Evolutionary conservation across 305 asterid genomes (phyloP), one percentile per base, ranked within the genome.

Genomic region (Solanum hybrid): DNA sequence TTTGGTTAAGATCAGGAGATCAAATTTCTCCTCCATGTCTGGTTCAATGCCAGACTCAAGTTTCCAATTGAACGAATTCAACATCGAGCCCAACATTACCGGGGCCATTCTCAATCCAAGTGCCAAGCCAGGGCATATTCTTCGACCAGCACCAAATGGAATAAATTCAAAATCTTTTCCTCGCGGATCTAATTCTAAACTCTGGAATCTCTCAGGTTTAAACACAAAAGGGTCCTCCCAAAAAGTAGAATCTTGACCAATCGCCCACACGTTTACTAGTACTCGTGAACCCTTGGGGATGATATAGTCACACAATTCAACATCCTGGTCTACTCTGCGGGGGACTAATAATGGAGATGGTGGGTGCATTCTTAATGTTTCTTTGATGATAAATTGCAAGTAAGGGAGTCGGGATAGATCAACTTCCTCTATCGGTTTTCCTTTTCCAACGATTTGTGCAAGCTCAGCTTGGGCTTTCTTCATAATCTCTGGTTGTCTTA

Each of bases 281-380:
- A 79, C 56, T 3, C 12, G 12, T 11, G 85, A 79, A 2, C 85
- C 85, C 1, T 22, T 79, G 3, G 20, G 32, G 2, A 79, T n/a
- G 10, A 36, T n/a, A n/a, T 79, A 36, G 1, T n/a, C 60, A 79
- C 22, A 79, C 11, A 36, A 4, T 79, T 79, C 32, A 79, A 79
- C 16, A 79, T 79, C 60, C 7, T 79, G 85, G 22, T 36, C 32
- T 17, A 79, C 85, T 22, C 4, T 36, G 10, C 93, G 35, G 0
- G 94, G 93, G n/a, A 92, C 87, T 3, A 92, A 90, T 0, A 42
- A 12, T 12, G 94, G 93, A 36, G 86, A 91, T 3, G 92, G 90
- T 2, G 94, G 93, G 5, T 71, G 64, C 4, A 72, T 76, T 72
- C 89, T 34, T 89, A 87, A 26, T 10, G 84, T 87, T 87, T 87